Evolutionary conservation across 805 yeast species (phyloP).

Genomic region (Dipodascus albidus): DNA sequence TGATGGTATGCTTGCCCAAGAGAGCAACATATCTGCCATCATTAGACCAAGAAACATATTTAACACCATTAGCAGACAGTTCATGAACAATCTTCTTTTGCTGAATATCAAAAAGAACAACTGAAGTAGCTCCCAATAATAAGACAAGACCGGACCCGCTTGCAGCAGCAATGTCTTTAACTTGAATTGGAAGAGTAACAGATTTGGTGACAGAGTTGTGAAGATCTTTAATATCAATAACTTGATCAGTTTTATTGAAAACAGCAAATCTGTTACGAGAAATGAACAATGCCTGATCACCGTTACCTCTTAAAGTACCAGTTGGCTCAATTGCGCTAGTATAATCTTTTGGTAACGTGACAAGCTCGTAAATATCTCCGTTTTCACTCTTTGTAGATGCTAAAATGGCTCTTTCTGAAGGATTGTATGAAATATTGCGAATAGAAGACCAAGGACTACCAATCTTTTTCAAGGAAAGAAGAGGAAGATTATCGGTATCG

Average conservation of each 20-base stretch:
- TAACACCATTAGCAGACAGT: slow-evolving; percentile 61
- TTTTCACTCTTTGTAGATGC: slow-evolving; percentile 51
- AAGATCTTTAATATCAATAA: slow-evolving; percentile 76
- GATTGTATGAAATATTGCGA: slow-evolving; percentile 79
- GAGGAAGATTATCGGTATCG: slow-evolving; percentile 59
- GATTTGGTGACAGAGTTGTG: slow-evolving; percentile 73
- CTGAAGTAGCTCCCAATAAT: slow-evolving; percentile 58
- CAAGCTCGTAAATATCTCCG: slow-evolving; percentile 59
- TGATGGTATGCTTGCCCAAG: slow-evolving; percentile 82
- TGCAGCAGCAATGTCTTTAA: slow-evolving; percentile 51
- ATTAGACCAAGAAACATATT: slow-evolving; percentile 79
- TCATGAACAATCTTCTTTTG: slow-evolving; percentile 72
- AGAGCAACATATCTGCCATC: slow-evolving; percentile 84
- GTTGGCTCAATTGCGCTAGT: slow-evolving; percentile 74
- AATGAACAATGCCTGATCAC: slow-evolving; percentile 78
- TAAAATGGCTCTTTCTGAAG: slow-evolving; percentile 78
- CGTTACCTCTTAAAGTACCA: slow-evolving; percentile 68
- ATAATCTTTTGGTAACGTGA: slow-evolving; percentile 63
- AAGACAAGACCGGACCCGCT: slow-evolving; percentile 81
- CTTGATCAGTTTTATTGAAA: slow-evolving; percentile 48
- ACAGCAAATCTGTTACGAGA: slow-evolving; percentile 92
- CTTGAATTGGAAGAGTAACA: slow-evolving; percentile 40
- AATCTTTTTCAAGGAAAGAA: slow-evolving; percentile 71
- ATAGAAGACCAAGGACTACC: slow-evolving; percentile 83
- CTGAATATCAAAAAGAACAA: slow-evolving; percentile 82